Conservation (phyloP, 225 moss, liverwort and hornwort species). For the Sphagnum contortum region DNA sequence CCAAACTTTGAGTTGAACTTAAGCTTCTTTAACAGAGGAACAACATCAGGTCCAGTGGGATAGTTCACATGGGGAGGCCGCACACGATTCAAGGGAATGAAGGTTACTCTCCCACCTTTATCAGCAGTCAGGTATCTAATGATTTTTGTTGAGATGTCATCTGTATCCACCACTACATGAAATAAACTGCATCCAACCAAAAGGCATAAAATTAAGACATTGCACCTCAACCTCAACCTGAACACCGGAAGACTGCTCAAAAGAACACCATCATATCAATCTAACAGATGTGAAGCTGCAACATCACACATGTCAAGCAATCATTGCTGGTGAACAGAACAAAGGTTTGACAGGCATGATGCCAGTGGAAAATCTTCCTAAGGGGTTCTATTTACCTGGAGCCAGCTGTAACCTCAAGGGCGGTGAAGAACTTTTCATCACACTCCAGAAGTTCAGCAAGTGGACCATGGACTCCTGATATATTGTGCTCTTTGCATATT, state of each 20-base stretch:
- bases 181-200: constrained; percentile 50
- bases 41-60: constrained; percentile 88
- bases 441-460: constrained; percentile 85
- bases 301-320: too few relatives aligned
- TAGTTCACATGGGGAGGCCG: constrained; percentile 58
- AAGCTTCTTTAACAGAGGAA: constrained; percentile 71
- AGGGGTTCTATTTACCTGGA: constrained; percentile 35
- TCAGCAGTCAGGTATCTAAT: constrained; percentile 72
- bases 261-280: too few relatives aligned
- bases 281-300: too few relatives aligned
- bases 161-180: constrained; percentile 82
- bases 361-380: constrained; percentile 46
- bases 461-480: constrained; percentile 80
- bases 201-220: not conserved
- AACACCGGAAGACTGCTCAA: too few relatives aligned
- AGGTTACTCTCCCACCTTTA: constrained; percentile 86
- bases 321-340: too few relatives aligned
- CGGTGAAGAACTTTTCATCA: constrained; percentile 93
- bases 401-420: constrained; percentile 85
- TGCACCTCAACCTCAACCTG: too few relatives aligned
- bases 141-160: constrained; percentile 81
- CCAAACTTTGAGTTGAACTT: constrained; percentile 46
- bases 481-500: constrained; percentile 65
- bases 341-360: constrained; percentile 39
- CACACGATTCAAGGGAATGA: constrained; percentile 81